Evolutionary conservation across 148 eudicot genomes (phyloP), one percentile per base, ranked within the genome.

Genomic region (Diospyros lotus): DNA sequence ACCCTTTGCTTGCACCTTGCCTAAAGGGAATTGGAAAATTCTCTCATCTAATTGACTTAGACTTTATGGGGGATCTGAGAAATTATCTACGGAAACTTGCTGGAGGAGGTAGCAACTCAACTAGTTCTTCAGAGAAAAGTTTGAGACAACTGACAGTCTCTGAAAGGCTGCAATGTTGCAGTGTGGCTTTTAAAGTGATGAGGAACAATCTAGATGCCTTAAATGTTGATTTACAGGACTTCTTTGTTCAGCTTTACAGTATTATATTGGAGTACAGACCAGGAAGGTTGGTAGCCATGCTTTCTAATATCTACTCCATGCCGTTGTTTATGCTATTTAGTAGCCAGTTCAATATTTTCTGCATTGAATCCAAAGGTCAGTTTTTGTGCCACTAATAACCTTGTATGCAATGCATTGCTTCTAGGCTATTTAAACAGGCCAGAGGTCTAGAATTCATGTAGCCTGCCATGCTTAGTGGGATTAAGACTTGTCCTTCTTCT

Each of bases 111-210:
- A 52, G 71, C 63, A 80, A 68, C 53, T 54, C 70, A 4, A 86
- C 69, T 64, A 77, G 81, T 82, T 79, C 84, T 48, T 64, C 80
- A 11, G 81, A 80, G 64, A 71, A 77, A 59, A 6, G 9, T 73
- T 70, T 76, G 77, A 83, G 72, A 73, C 73, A 64, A 53, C 71
- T 95, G 87, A 85, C 94, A 4, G 91, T 95, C 52, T 84, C 97
- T 60, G 99, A 95, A 76, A 87, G 97, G 58, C 71, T 95, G 78
- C 87, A 82, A 50, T 95, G 99, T 86, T 95, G 99, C 87, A 91
- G 92, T 71, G 94, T 92, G 66, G 97, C 99, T 56, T 95, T 95
- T 75, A 89, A 88, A 86, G 89, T 95, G 74, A 95, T 95, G 99
- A 86, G 80, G 85, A 95, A 79, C 81, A 95, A 93, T 82, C 97